phyloP scores from a whole-genome alignment of 176 grass and related monocot genomes.

The sorghum (Sorghum bicolor) region Sorghum_bicolor_NCBIv3 NC_012877.2:5074501-5075000 shows the following conservation, averaged over 20 bases:
- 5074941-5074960: slow-evolving; percentile 16
- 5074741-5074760: slow-evolving; percentile 14
- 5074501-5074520: neutral
- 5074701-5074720: slow-evolving; percentile 42
- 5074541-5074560: neutral
- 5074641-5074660: slow-evolving; percentile 36
- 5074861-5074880: slow-evolving; percentile 6
- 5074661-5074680: neutral
- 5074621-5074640: neutral
- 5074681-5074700: slow-evolving; percentile 45
- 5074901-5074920: neutral
- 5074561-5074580: slow-evolving; percentile 10
- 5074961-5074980: slow-evolving; percentile 44
- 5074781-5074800: neutral
- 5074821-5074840: slow-evolving; percentile 39
- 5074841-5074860: slow-evolving; percentile 23
- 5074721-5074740: slow-evolving; percentile 10
- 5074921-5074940: neutral
- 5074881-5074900: slow-evolving; percentile 17
- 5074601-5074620: neutral
- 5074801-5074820: slow-evolving; percentile 45
- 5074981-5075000: slow-evolving; percentile 36
- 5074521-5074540: neutral
- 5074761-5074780: neutral
- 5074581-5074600: neutral